phyloP scores from a whole-genome alignment of 306 rosid species.

The Quercus suber region DNA sequence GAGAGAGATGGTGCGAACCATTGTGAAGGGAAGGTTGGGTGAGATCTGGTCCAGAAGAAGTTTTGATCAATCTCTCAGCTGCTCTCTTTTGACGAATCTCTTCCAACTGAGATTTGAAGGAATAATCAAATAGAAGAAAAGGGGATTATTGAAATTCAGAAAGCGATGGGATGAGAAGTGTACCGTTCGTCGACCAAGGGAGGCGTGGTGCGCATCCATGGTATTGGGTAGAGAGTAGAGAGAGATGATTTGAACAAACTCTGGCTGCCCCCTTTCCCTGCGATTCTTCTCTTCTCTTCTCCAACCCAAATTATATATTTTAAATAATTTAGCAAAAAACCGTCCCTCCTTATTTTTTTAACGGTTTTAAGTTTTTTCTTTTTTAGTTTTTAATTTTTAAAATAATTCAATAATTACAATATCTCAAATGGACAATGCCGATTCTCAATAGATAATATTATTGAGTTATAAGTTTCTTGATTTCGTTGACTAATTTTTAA shows the following conservation, averaged over 20 bases:
- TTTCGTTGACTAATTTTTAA: no score
- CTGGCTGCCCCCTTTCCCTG: neutral
- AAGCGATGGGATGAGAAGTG: slow-evolving; percentile 2
- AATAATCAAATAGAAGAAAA: neutral
- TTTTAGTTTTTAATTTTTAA: no score
- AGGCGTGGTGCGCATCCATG: slow-evolving; percentile 83
- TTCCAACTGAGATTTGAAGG: slow-evolving; percentile 42
- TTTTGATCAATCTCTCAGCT: slow-evolving; percentile 70
- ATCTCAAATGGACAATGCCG: no score
- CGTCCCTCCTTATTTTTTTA: no score
- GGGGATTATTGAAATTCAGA: neutral
- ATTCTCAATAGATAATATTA: no score
- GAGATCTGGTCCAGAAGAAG: slow-evolving; percentile 86
- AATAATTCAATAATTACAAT: no score
- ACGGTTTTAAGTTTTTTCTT: no score
- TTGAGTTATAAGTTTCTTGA: no score
- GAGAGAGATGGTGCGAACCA: slow-evolving; percentile 35
- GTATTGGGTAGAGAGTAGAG: slow-evolving; percentile 4
- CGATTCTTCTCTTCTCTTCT: neutral
- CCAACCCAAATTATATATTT: no score
- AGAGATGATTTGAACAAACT: neutral
- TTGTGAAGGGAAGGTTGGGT: slow-evolving; percentile 35
- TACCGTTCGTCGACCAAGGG: slow-evolving; percentile 89
- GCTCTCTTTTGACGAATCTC: slow-evolving; percentile 97
- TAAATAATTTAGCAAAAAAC: no score